A percentile compares a stretch with the other conserved stretches of the same genome.
These are phyloP conservation scores for Albatrellus sp. DNA, from an alignment of 1,284 basidiomycete genomes.

Conservation along the genomic window DNA sequence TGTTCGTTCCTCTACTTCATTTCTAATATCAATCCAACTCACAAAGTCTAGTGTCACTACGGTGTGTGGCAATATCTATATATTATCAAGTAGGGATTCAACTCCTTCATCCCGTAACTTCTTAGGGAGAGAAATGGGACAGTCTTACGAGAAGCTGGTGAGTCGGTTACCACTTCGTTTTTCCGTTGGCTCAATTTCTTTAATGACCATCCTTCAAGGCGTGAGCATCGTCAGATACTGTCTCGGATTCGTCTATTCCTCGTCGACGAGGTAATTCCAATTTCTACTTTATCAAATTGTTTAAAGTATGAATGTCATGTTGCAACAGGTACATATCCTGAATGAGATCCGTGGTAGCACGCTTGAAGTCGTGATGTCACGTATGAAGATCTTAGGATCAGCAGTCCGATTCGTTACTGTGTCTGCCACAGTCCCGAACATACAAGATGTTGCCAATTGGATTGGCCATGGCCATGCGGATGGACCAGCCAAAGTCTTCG, in stretches of 20 bases:
- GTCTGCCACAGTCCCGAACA: conserved; percentile 92
- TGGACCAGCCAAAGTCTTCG: conserved; percentile 55
- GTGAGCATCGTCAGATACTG: conserved; percentile 52
- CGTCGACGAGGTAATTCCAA: conserved; percentile 69
- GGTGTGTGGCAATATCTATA: conserved; percentile 23
- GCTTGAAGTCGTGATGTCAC: conserved; percentile 84
- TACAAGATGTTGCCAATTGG: conserved; percentile 84
- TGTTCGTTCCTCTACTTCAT: conserved; percentile 30
- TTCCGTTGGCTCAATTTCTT: not conserved
- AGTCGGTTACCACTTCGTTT: conserved; percentile 6
- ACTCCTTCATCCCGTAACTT: not conserved
- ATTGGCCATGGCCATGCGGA: conserved; percentile 42
- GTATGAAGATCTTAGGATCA: conserved; percentile 75
- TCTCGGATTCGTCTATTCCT: conserved; percentile 67
- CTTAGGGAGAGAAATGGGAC: conserved; percentile 92
- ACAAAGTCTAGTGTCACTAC: conserved; percentile 53
- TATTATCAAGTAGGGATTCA: not conserved
- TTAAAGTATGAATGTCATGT: not conserved
- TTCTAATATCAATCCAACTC: not conserved
- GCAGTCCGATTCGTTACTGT: conserved; percentile 76
- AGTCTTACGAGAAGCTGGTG: conserved; percentile 78
- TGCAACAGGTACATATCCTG: conserved; percentile 74
- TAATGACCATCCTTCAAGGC: conserved; percentile 27
- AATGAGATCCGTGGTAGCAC: conserved; percentile 84
- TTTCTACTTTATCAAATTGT: not conserved